Evolutionary conservation across 2,329 filamentous ascomycete species (phyloP).

Genomic region (Fusarium phyllophilum): DNA sequence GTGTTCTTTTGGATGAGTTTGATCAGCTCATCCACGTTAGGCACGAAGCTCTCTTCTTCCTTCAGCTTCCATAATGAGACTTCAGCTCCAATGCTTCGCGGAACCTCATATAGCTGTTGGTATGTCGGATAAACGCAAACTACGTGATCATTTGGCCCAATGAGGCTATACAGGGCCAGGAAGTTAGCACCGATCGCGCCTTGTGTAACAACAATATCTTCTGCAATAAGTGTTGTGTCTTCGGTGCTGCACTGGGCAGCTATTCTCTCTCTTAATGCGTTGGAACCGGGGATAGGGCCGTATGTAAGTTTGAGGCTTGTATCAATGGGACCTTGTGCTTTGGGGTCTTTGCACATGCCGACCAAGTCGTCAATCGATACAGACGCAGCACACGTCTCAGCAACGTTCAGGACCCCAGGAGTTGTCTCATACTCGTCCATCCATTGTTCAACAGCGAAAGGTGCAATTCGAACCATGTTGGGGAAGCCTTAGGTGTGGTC

Average conservation of each 20-base stretch:
- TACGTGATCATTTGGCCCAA: slow-evolving; percentile 82
- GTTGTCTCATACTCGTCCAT: slow-evolving; percentile 70
- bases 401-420: slow-evolving; percentile 72
- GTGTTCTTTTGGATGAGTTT: slow-evolving; percentile 73
- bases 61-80: slow-evolving; percentile 80
- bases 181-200: slow-evolving; percentile 90
- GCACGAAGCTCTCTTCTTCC: slow-evolving; percentile 71
- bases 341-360: slow-evolving; percentile 65
- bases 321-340: slow-evolving; percentile 54
- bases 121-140: slow-evolving; percentile 90
- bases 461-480: slow-evolving; percentile 66
- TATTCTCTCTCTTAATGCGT: slow-evolving; percentile 70
- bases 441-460: slow-evolving; percentile 78
- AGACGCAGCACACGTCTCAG: slow-evolving; percentile 82
- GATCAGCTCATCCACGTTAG: slow-evolving; percentile 73
- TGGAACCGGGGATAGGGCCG: slow-evolving; percentile 76
- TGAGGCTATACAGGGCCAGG: slow-evolving; percentile 76
- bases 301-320: slow-evolving; percentile 72
- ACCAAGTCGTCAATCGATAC: slow-evolving; percentile 76
- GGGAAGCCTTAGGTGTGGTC: not conserved
- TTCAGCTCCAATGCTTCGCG: slow-evolving; percentile 77
- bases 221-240: slow-evolving; percentile 55
- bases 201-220: slow-evolving; percentile 79
- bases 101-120: slow-evolving; percentile 83
- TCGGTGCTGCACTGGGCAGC: slow-evolving; percentile 72